Evolutionary conservation across 805 yeast species (phyloP), one percentile per base, ranked within the genome.

Genomic region (Ogataea polymorpha): DNA sequence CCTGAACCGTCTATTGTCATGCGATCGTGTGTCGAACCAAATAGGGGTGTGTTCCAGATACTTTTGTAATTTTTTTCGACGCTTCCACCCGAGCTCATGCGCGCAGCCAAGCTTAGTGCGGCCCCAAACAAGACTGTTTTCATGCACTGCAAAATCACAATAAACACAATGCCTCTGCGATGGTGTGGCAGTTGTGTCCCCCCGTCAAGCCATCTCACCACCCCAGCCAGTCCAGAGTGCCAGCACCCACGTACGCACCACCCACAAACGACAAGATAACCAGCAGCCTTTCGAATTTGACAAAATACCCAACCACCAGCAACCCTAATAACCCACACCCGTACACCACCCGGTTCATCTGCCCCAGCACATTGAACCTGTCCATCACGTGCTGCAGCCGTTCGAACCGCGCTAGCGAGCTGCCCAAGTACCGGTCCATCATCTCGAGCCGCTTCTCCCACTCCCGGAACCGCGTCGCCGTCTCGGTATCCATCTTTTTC

Each of bases 221-320:
- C 20, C 21, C 32, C 15, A 23, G 20, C 42, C 42, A 39, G 6
- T 33, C 24, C 13, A 34, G 15, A 7, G 39, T 40, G 14, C 25
- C 32, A 11, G 20, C 8, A 10, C 50, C 50, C 26, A 32, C 15
- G 30, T 46, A 46, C 8, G 37, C 12, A 5, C 50, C 50, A 8
- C 28, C 20, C n/a, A 33, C 8, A 35, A 46, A 46, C 3, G 39
- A 35, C n/a, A 38, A 8, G 7, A 41, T 12, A 16, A 32, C 39
- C 10, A 35, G 13, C 8, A 46, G 16, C 18, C 35, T 37, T 16
- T 43, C 43, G 16, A 43, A 30, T 16, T 15, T 29, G 10, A 43
- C 24, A 13, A 40, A 11, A 21, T 29, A 39, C 10, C 49, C 43
- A 6, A 39, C 10, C 7, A 31, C 13, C 11, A 20, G 16, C 16